A percentile compares a stretch with the other conserved stretches of the same genome.
Evolutionary conservation across 495 filamentous ascomycete genomes (phyloP).

Genomic region (Letharia lupina): DNA sequence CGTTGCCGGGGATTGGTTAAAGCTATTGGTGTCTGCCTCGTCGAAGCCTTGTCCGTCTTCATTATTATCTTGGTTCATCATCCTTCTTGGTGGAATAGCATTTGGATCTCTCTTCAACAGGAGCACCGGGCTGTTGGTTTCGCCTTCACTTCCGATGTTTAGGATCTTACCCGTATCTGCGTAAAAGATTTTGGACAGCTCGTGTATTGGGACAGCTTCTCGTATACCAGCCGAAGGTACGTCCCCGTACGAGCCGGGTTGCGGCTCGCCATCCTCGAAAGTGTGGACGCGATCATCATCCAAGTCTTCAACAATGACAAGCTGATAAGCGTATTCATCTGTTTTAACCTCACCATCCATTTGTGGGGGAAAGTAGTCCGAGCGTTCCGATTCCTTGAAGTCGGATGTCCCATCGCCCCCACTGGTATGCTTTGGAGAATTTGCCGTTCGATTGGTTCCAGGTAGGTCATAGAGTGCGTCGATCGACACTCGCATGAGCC

Average conservation of each 20-base stretch:
- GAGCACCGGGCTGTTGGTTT: constrained; percentile 77
- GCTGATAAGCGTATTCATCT: constrained; percentile 79
- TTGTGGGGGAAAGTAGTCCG: constrained; percentile 22
- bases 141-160: constrained; percentile 71
- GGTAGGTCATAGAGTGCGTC: constrained; percentile 29
- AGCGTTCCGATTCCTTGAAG: not conserved
- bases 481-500: constrained; percentile 57
- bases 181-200: constrained; percentile 95
- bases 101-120: constrained; percentile 77
- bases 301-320: constrained; percentile 84
- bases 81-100: constrained; percentile 60
- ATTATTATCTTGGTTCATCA: constrained; percentile 45
- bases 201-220: constrained; percentile 77
- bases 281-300: constrained; percentile 86
- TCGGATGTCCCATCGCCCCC: not conserved
- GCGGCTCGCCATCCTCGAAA: constrained; percentile 55
- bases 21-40: constrained; percentile 1
- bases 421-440: constrained; percentile 11
- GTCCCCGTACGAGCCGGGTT: constrained; percentile 60
- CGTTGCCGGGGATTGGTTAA: constrained; percentile 6
- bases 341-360: constrained; percentile 43
- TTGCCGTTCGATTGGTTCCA: not conserved
- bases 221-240: constrained; percentile 68
- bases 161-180: constrained; percentile 92
- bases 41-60: constrained; percentile 30